Percentiles rank a stretch among this genome's conserved stretches.
phyloP scores from a whole-genome alignment of 2,329 filamentous ascomycete species.

The Clarireedia hainanense region DNA sequence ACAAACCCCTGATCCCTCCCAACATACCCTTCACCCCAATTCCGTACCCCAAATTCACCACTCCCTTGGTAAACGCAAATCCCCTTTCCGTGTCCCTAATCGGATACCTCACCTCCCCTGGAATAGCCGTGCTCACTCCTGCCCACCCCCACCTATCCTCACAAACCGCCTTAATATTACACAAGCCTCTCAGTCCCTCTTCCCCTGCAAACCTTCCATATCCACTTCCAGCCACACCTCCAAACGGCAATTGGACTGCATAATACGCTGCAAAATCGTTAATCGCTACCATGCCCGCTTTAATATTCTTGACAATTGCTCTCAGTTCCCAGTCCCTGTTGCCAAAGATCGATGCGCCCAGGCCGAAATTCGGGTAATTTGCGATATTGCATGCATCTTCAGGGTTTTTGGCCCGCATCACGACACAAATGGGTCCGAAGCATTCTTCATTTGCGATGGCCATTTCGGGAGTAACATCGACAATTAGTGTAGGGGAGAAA shows the following conservation, averaged over 20 bases:
- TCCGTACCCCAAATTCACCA: conserved; percentile 56
- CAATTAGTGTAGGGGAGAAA: conserved; percentile 83
- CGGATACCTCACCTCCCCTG: conserved; percentile 73
- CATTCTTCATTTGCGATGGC: conserved; percentile 82
- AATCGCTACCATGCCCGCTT: conserved; percentile 84
- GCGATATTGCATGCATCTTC: conserved; percentile 65
- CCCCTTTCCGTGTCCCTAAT: conserved; percentile 55
- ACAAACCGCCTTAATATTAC: conserved; percentile 83
- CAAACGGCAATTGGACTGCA: conserved; percentile 89
- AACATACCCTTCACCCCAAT: conserved; percentile 25
- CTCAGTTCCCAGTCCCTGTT: conserved; percentile 53
- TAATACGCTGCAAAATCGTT: conserved; percentile 96
- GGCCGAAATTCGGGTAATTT: conserved; percentile 77
- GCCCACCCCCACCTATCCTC: conserved; percentile 59
- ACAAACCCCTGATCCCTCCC: conserved; percentile 26
- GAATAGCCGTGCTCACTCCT: conserved; percentile 68
- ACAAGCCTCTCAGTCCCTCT: conserved; percentile 77
- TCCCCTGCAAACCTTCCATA: conserved; percentile 91
- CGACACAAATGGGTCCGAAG: conserved; percentile 82
- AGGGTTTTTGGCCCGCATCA: conserved; percentile 65
- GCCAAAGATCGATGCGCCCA: conserved; percentile 86
- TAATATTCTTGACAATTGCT: conserved; percentile 58
- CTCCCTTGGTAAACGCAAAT: conserved; percentile 56
- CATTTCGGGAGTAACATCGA: conserved; percentile 83
- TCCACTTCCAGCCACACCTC: conserved; percentile 69